A percentile compares a stretch with the other conserved stretches of the same genome.
Evolutionary conservation across 768 basidiomycete genomes (phyloP).

Genomic region (Mycena venus): DNA sequence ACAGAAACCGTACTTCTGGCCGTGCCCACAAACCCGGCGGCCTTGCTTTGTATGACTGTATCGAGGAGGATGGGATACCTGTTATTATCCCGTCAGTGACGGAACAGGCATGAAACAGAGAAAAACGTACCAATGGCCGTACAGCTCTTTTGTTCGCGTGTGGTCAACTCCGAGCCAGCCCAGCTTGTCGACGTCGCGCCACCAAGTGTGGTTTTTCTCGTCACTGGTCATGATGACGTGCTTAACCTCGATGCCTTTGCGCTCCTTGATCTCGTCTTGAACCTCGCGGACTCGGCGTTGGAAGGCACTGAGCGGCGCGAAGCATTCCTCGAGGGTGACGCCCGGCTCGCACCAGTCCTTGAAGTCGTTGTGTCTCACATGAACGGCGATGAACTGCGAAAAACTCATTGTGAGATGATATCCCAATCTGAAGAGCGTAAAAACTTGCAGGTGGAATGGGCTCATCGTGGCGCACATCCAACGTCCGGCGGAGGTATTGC

Average conservation of each 20-base stretch:
- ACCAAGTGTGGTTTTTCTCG: slow-evolving; percentile 52
- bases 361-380: slow-evolving; percentile 54
- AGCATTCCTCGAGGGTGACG: slow-evolving; percentile 44
- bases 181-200: slow-evolving; percentile 41
- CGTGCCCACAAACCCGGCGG: slow-evolving; percentile 64
- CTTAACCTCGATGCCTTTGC: slow-evolving; percentile 40
- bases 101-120: not conserved
- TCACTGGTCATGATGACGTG: slow-evolving; percentile 58
- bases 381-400: slow-evolving; percentile 51
- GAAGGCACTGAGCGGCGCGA: slow-evolving; percentile 44
- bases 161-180: slow-evolving; percentile 53
- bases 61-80: slow-evolving; percentile 66
- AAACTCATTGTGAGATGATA: not conserved
- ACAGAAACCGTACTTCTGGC: slow-evolving; percentile 63
- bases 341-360: slow-evolving; percentile 41
- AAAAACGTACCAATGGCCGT: slow-evolving; percentile 45
- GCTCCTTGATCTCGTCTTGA: slow-evolving; percentile 41
- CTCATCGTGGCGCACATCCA: slow-evolving; percentile 35
- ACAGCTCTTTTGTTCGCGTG: slow-evolving; percentile 42
- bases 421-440: not conserved
- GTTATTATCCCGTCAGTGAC: not conserved
- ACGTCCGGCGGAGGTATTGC: slow-evolving; percentile 40
- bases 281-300: slow-evolving; percentile 48
- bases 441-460: slow-evolving; percentile 45
- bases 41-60: slow-evolving; percentile 63